These are phyloP conservation scores for Plasmodium gallinaceum DNA, from an alignment of 169 alveolate genomes.

Conservation along the genomic window DNA sequence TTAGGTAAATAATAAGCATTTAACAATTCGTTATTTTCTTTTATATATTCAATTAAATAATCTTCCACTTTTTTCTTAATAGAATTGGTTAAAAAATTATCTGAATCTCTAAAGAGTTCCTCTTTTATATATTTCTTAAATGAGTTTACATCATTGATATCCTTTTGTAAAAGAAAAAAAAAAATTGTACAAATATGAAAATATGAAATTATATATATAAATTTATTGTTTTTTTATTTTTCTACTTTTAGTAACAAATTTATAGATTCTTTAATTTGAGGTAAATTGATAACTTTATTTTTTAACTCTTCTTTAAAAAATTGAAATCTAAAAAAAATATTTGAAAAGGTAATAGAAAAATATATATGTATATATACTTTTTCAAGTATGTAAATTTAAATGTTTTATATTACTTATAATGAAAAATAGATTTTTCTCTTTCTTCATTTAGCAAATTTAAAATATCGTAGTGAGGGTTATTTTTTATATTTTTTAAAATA, in stretches of 20 bases:
- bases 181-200: neutral
- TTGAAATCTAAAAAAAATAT: conserved; percentile 23
- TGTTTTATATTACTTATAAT: conserved; percentile 30
- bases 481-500: conserved; percentile 27
- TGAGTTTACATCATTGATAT: conserved; percentile 10
- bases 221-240: neutral
- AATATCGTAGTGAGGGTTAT: conserved; percentile 29
- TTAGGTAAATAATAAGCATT: conserved; percentile 46
- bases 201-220: neutral
- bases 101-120: neutral
- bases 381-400: neutral
- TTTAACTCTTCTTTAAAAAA: conserved; percentile 35
- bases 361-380: neutral
- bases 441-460: conserved; percentile 44
- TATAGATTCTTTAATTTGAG: conserved; percentile 25
- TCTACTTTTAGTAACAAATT: conserved; percentile 23
- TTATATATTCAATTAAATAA: conserved; percentile 28
- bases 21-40: conserved; percentile 28
- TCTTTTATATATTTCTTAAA: conserved; percentile 23
- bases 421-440: conserved; percentile 52
- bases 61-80: conserved; percentile 34
- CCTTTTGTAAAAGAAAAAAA: conserved; percentile 14
- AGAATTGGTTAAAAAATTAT: neutral
- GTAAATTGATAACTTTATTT: conserved; percentile 26
- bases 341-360: neutral